Conservation (phyloP, 768 basidiomycete genomes). For the Pulveroboletus sp. region DNA sequence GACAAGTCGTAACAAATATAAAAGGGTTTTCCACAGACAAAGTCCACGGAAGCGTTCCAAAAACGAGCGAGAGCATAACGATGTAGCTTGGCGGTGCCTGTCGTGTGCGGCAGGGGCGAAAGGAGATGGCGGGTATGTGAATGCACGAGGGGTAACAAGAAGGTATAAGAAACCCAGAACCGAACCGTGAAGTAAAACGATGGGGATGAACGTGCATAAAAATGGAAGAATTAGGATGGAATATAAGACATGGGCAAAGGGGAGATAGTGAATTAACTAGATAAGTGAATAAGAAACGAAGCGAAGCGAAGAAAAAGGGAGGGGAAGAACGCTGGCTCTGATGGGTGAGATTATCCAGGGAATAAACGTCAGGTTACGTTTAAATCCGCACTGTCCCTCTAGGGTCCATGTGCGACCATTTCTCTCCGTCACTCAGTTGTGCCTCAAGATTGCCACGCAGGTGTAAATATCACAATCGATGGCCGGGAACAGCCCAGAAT, state of each 20-base stretch:
- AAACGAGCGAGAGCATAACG: slow-evolving; percentile 27
- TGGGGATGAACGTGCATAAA: slow-evolving; percentile 16
- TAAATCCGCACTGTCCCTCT: slow-evolving; percentile 15
- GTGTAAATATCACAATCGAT: slow-evolving; percentile 55
- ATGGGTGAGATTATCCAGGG: slow-evolving; percentile 18
- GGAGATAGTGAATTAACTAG: slow-evolving; percentile 25
- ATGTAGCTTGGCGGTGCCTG: slow-evolving; percentile 19
- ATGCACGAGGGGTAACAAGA: slow-evolving; percentile 21
- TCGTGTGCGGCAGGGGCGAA: slow-evolving; percentile 16
- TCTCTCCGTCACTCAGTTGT: slow-evolving; percentile 3
- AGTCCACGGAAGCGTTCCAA: slow-evolving; percentile 11
- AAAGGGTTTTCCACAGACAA: slow-evolving; percentile 9
- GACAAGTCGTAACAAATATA: slow-evolving; percentile 19
- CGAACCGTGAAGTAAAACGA: slow-evolving; percentile 16
- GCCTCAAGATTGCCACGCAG: slow-evolving; percentile 1
- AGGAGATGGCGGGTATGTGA: slow-evolving; percentile 20
- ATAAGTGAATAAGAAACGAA: slow-evolving; percentile 29
- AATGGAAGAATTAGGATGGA: slow-evolving; percentile 24
- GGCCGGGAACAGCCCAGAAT: slow-evolving; percentile 95
- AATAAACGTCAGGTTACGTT: slow-evolving; percentile 14
- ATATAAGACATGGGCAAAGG: slow-evolving; percentile 18
- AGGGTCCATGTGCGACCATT: slow-evolving; percentile 3
- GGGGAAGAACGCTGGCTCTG: slow-evolving; percentile 8
- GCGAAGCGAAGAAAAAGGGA: background rate
- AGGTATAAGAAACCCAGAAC: slow-evolving; percentile 11